Conservation (phyloP, 2,329 filamentous ascomycete species). For the Paecilomyces sp. region DNA sequence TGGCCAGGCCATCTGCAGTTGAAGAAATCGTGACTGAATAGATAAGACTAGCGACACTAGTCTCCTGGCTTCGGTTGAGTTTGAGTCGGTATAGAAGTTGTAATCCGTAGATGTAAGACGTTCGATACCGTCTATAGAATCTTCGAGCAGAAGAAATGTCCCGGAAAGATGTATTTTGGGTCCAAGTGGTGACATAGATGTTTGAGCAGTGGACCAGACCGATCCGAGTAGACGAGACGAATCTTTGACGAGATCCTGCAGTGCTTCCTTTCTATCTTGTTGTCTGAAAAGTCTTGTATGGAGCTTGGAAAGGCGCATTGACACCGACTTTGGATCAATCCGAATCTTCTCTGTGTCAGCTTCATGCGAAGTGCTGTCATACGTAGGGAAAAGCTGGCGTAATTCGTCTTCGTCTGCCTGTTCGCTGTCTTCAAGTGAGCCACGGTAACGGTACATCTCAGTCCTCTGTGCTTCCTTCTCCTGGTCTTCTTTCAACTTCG, state of each 20-base stretch:
- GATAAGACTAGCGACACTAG: constrained; percentile 63
- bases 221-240: constrained; percentile 27
- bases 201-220: constrained; percentile 19
- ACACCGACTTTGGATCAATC: constrained; percentile 46
- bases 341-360: constrained; percentile 18
- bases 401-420: constrained; percentile 69
- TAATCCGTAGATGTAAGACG: constrained; percentile 47
- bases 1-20: constrained; percentile 58
- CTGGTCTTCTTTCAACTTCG: constrained; percentile 68
- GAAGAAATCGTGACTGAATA: constrained; percentile 64
- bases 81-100: constrained; percentile 85
- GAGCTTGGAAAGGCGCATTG: constrained; percentile 54
- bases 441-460: constrained; percentile 77
- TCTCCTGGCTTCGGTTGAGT: constrained; percentile 67
- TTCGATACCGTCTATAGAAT: constrained; percentile 48
- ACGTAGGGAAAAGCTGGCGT: constrained; percentile 73
- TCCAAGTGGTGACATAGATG: constrained; percentile 15
- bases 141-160: constrained; percentile 58
- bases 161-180: constrained; percentile 57
- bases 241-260: constrained; percentile 28
- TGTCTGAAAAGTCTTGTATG: constrained; percentile 44
- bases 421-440: constrained; percentile 68
- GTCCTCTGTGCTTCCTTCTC: constrained; percentile 65
- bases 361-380: constrained; percentile 49
- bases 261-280: constrained; percentile 18